Conservation (phyloP, 345 rosid species). For the Eucalyptus polyanthemos region DNA sequence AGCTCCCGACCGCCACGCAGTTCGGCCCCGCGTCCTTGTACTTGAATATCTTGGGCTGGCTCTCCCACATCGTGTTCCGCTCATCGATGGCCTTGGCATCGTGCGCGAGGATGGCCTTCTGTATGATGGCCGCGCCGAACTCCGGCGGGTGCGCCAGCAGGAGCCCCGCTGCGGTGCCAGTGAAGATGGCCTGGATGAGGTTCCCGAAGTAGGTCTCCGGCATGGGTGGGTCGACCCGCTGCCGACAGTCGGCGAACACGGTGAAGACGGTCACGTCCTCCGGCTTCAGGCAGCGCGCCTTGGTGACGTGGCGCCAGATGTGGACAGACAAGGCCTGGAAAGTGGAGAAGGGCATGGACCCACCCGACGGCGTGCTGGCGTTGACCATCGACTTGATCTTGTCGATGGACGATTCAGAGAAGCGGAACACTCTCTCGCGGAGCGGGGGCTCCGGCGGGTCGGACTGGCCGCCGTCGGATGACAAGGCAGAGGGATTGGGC, state of each 20-base stretch:
- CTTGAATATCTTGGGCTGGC: slow-evolving; percentile 64
- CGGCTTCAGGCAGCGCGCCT: slow-evolving; percentile 65
- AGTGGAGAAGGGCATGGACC: slow-evolving; percentile 70
- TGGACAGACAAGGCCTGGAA: slow-evolving; percentile 76
- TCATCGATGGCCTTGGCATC: slow-evolving; percentile 53
- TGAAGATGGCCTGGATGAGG: slow-evolving; percentile 85
- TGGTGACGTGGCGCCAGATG: slow-evolving; percentile 86
- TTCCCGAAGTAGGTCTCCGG: slow-evolving; percentile 83
- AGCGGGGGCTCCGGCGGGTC: slow-evolving; percentile 24
- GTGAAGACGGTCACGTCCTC: slow-evolving; percentile 77
- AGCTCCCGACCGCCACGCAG: slow-evolving; percentile 87
- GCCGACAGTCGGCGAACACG: slow-evolving; percentile 78
- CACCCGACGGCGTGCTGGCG: slow-evolving; percentile 27
- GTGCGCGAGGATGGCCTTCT: slow-evolving; percentile 60
- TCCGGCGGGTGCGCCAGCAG: slow-evolving; percentile 48
- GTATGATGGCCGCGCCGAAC: slow-evolving; percentile 62
- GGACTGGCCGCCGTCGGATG: slow-evolving; percentile 18
- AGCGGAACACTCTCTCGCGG: slow-evolving; percentile 57
- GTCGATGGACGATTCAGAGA: slow-evolving; percentile 57
- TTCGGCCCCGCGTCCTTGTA: slow-evolving; percentile 85
- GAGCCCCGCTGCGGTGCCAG: slow-evolving; percentile 64
- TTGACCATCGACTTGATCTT: slow-evolving; percentile 64
- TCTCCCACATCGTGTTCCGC: slow-evolving; percentile 78
- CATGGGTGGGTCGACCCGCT: slow-evolving; percentile 76
- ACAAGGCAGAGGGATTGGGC: slow-evolving; percentile 13